Evolutionary conservation across 2,329 filamentous ascomycete genomes (phyloP), one percentile per base, ranked within the genome.

Genomic region (Calycina herbarum): DNA sequence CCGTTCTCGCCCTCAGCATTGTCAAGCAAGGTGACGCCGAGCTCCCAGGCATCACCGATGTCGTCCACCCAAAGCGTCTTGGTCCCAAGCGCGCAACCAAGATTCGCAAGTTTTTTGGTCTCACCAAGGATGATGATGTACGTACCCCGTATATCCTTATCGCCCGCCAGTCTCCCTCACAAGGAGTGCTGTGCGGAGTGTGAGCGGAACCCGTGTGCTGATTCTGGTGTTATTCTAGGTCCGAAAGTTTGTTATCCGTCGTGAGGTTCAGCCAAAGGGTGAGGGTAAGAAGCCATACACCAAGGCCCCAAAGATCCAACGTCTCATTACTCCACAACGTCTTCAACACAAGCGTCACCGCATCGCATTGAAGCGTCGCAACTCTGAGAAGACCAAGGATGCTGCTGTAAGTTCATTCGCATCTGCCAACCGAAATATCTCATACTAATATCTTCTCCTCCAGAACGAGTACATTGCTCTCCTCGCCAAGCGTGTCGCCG

Each of bases 71-170:
- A 83, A 99, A 99, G 92, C 92, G 95, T 79, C 92, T 99, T 80
- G 95, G 95, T 77, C 95, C 95, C 86, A 99, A 99, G 94, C 92
- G 95, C 80, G 95, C 95, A 80, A 97, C 93, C 86, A 99, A 98
- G 93, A 98, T 99, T 86, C 93, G 94, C 84, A 91, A 89, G 82
- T 99, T 99, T 91, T 99, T 98, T 87, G 90, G 93, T 86, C 92
- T 99, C 89, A 94, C 90, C 92, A 98, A 98, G 94, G 94, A 98
- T 90, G 95, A 99, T 88, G 95, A 99, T 92, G 94, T 98, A 91
- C 89, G 92, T 93, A 81, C 38, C 33, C 78, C 80, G 80, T 81
- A 82, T 79, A 79, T 82, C 82, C 82, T 89, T 87, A 86, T 91
- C 86, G 85, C 90, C 89, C 92, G 84, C 86, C 85, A 85, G 64